Conservation (phyloP, 371 early-diverging fungal species). For the Mucor racemosus region DNA sequence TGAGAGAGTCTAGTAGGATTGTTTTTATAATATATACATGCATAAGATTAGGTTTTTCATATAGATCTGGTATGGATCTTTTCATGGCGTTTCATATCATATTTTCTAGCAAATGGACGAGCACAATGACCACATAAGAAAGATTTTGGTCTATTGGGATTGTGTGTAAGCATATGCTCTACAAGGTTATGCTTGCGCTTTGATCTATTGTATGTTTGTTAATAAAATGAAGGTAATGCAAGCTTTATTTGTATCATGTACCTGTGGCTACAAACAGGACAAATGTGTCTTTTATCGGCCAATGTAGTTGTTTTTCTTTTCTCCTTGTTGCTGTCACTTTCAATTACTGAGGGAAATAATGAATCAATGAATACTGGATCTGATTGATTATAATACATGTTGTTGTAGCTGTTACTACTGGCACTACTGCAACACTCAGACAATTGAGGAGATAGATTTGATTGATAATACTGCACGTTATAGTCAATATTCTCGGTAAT, state of each 20-base stretch:
- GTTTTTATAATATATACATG: conserved; percentile 9
- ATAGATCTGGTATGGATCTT: conserved; percentile 33
- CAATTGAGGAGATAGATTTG: conserved; percentile 12
- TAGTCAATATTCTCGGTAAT: neutral
- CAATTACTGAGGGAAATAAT: neutral
- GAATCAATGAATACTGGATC: neutral
- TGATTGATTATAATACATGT: neutral
- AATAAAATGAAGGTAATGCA: neutral
- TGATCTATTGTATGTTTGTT: conserved; percentile 20
- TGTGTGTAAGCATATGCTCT: conserved; percentile 41
- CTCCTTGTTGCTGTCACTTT: neutral
- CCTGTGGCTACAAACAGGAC: conserved; percentile 36
- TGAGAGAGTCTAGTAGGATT: neutral
- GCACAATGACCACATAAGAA: conserved; percentile 30
- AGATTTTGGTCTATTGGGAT: conserved; percentile 33
- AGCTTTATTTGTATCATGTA: conserved; percentile 7
- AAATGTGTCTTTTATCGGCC: conserved; percentile 32
- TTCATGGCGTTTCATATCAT: conserved; percentile 44
- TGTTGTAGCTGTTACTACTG: neutral
- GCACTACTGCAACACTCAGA: conserved; percentile 1
- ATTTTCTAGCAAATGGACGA: conserved; percentile 39
- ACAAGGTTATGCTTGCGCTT: conserved; percentile 39
- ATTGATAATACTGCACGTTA: neutral
- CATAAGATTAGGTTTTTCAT: neutral
- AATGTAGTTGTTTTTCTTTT: neutral